Evolutionary conservation across 1,139 yeast species (phyloP), one percentile per base, ranked within the genome.

Genomic region (Taphrina confusa): DNA sequence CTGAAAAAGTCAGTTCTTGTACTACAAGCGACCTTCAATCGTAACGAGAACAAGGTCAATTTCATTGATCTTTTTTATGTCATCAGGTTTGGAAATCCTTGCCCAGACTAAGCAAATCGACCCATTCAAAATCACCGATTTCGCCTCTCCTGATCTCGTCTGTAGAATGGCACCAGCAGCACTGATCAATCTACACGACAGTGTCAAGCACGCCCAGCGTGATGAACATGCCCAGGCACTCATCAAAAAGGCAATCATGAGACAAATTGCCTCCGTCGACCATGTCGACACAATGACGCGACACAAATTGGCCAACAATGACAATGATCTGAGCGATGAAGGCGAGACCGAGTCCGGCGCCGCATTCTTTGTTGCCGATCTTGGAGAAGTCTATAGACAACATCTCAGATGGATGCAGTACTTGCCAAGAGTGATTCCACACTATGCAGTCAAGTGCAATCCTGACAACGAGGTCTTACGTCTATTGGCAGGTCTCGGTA

Each of bases 401-500:
- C 79, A 79, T 65, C 65, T 72, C 20, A 75, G 80, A 50, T 92
- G 97, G 97, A 70, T 71, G 31, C 61, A 68, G 18, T 72, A 76
- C 42, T 77, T 92, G 69, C 96, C 97, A 16, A 78, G 83, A 60
- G 84, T 92, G 49, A 80, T 81, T 61, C 96, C 97, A 31, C 84
- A 79, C 72, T 92, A 90, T 73, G 67, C 98, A 25, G 94, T 92
- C 67, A 92, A 92, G 74, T 92, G 97, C 76, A 92, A 92, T 76
- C 87, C 91, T 54, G 84, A 89, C 71, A 66, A 75, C 5, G 75
- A 76, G 62, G 83, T 92, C 16, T 73, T 92, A 64, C 72, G 75
- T 61, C 72, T 79, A 46, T 77, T 92, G 66, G 83, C 82, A 14
- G 65, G 74, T 1, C 72, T 84, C 65, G 95, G 92, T 14, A 80